Percentiles rank a stretch among this genome's conserved stretches.
Evolutionary conservation across 169 alveolate species (phyloP).

Genomic region (Plasmodium sp.): DNA sequence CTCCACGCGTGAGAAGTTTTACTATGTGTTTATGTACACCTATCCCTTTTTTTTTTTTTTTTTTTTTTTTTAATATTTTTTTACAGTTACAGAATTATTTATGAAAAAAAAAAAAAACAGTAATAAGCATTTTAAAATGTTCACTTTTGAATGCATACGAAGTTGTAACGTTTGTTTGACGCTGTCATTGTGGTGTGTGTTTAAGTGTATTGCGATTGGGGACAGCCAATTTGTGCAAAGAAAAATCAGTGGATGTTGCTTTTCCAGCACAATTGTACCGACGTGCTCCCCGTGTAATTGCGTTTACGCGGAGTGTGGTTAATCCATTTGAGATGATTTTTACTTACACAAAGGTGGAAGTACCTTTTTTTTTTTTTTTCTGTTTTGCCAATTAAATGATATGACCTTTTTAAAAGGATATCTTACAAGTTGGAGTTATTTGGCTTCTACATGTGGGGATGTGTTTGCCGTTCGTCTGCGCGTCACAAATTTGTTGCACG

Average conservation of each 20-base stretch:
- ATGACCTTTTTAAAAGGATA: background rate
- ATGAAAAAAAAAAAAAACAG: slow-evolving; percentile 27
- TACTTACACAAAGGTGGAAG: background rate
- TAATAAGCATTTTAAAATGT: background rate
- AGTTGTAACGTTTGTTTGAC: background rate
- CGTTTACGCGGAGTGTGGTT: background rate
- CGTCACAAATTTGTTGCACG: background rate
- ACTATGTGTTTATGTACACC: background rate
- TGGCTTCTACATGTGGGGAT: background rate
- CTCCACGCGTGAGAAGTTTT: background rate
- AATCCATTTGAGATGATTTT: background rate
- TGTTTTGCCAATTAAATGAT: background rate
- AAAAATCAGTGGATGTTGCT: background rate
- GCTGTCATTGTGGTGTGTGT: background rate
- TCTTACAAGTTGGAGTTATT: background rate
- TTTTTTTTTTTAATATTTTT: slow-evolving; percentile 8
- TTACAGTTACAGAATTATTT: slow-evolving; percentile 32
- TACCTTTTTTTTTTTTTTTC: background rate
- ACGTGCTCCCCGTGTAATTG: background rate
- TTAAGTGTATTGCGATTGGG: background rate
- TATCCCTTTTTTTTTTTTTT: slow-evolving; percentile 22
- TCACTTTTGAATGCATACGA: background rate
- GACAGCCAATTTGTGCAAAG: background rate
- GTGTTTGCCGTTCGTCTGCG: background rate
- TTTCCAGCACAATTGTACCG: background rate